Base-by-base conservation (phyloP, 345 rosid genomes). In the Murraya koenigii region DNA sequence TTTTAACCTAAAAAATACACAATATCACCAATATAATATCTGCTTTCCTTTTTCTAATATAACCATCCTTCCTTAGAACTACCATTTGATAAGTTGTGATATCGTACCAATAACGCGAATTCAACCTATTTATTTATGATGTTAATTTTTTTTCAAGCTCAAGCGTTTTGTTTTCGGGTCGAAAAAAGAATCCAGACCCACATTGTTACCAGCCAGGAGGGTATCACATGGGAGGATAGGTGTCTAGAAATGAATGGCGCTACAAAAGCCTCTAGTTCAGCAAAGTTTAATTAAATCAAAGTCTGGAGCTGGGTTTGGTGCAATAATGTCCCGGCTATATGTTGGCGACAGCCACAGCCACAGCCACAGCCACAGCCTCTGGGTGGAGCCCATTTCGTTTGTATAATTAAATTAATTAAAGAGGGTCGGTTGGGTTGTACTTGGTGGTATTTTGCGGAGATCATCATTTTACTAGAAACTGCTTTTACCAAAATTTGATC, bases 331-430 rank as follows among this genome's bases (percentile, higher is more conserved):
- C 9, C 33, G 56, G 65, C 55, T 41, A 17, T 4, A 26, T 26
- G 64, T 10, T 10, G 52, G 32, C 59, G 55, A 20, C 25, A 7
- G n/a, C 9, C 63, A 8, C 14, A 47, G 6, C n/a, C 19, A 20
- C 25, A 7, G n/a, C 9, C 63, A 20, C 25, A 7, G n/a, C 9
- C 63, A 8, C 14, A 47, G 6, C n/a, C 19, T 0, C 38, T 15
- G 56, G 15, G 72, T 66, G 78, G 78, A 54, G 64, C 64, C 78
- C 71, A 54, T 49, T n/a, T 3, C 6, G 22, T 8, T 13, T 32
- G 0, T 2, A n/a, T 5, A 65, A 75, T 49, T 64, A 11, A 52
- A 9, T 41, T 3, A 11, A 41, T 44, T 13, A 44, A 44, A 44
- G 49, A 44, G 49, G 49, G 78, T 35, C 11, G 25, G 78, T 25